phyloP scores from a whole-genome alignment of 73 alveolate species.

The Blepharisma stoltei region DNA sequence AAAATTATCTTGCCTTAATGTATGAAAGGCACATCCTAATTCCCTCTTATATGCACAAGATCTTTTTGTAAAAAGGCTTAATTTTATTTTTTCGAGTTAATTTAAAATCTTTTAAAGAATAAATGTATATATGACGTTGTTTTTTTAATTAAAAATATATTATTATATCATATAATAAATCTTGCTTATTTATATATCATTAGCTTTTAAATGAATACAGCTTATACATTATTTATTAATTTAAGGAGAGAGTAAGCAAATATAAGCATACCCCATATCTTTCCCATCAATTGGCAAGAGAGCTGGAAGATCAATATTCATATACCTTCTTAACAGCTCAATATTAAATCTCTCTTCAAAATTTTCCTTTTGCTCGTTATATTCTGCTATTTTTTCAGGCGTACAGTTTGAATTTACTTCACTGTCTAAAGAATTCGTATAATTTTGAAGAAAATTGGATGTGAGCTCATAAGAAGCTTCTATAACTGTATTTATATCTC shows the following conservation, averaged over 20 bases:
- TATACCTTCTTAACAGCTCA: constrained; percentile 29
- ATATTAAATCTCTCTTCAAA: neutral
- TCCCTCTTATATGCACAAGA: no score
- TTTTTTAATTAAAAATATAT: no score
- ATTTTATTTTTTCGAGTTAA: no score
- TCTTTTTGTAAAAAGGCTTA: no score
- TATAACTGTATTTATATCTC: neutral
- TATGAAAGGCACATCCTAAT: constrained; percentile 9
- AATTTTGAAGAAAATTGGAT: neutral
- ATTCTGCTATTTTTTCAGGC: constrained; percentile 23
- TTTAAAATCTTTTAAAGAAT: no score
- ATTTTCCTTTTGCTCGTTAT: neutral
- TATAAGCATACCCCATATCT: constrained; percentile 15
- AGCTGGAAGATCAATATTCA: neutral
- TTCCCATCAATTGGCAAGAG: neutral
- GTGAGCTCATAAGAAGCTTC: neutral
- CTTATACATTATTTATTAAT: no score
- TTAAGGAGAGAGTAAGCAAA: no score
- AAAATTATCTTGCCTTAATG: constrained; percentile 21
- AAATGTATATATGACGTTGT: no score
- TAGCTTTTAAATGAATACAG: no score
- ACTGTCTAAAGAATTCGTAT: constrained; percentile 19
- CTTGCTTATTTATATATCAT: no score
- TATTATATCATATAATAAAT: no score
- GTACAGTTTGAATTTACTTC: neutral